Evolutionary conservation across 2,329 filamentous ascomycete species (phyloP).

Genomic region (Sporothrix euskadiensis): DNA sequence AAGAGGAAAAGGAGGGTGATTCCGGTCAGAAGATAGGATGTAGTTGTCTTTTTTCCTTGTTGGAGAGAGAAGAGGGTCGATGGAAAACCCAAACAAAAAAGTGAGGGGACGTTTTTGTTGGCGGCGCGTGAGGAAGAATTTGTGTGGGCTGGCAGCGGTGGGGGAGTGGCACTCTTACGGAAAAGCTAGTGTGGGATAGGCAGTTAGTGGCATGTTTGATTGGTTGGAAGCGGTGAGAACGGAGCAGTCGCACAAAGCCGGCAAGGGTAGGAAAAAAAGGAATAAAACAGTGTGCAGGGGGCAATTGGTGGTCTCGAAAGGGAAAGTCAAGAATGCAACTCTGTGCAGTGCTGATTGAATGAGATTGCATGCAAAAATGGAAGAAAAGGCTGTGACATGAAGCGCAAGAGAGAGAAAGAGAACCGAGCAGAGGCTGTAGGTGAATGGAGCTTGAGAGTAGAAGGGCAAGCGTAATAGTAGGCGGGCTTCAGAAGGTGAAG

Average conservation of each 20-base stretch:
- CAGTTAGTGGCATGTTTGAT: conserved; percentile 29
- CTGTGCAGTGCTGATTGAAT: neutral
- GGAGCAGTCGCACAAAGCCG: conserved; percentile 27
- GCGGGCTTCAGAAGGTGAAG: neutral
- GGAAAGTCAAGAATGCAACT: neutral
- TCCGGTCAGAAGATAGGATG: conserved; percentile 9
- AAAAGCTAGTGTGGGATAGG: conserved; percentile 26
- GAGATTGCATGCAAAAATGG: neutral
- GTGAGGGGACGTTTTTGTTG: conserved; percentile 27
- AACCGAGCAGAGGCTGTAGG: neutral
- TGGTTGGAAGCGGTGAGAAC: conserved; percentile 25
- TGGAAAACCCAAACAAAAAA: conserved; percentile 29
- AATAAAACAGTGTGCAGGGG: conserved; percentile 6
- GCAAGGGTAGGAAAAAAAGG: conserved; percentile 16
- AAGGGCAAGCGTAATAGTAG: neutral
- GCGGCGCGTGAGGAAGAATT: conserved; percentile 30
- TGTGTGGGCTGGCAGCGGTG: conserved; percentile 27
- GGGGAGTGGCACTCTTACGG: conserved; percentile 21
- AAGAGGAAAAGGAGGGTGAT: conserved; percentile 3
- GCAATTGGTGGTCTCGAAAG: conserved; percentile 3
- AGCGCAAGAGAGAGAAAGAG: neutral
- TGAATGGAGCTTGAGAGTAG: neutral
- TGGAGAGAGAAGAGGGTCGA: conserved; percentile 11
- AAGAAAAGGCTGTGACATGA: neutral
- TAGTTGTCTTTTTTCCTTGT: conserved; percentile 10